These are phyloP conservation scores for Zizania latifolia DNA, from an alignment of 176 grass and related monocot species.

Conservation along the genomic window DNA sequence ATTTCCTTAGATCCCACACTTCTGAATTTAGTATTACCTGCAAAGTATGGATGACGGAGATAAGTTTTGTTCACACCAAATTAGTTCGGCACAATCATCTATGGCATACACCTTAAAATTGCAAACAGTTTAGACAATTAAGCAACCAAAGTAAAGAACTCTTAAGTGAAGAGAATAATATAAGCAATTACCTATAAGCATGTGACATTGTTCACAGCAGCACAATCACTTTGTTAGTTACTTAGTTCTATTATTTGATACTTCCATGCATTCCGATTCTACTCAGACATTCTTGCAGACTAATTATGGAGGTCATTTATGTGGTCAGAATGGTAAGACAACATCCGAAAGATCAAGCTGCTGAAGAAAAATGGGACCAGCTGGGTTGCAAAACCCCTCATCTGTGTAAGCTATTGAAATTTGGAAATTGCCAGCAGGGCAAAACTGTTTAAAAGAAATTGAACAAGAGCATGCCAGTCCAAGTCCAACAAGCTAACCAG, in stretches of 20 bases:
- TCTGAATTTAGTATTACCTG: slow-evolving; percentile 95
- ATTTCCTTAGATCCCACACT: slow-evolving; percentile 98
- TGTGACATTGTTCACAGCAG: too few relatives aligned
- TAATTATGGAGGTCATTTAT: background rate
- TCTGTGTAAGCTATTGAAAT: background rate
- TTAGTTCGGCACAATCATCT: too few relatives aligned
- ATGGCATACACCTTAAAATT: too few relatives aligned
- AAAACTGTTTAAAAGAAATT: background rate
- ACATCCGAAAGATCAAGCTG: background rate
- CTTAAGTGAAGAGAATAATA: too few relatives aligned
- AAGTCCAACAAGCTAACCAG: background rate
- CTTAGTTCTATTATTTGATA: too few relatives aligned
- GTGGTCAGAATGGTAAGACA: background rate
- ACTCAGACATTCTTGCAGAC: background rate
- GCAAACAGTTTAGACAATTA: too few relatives aligned
- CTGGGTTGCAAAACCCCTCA: background rate
- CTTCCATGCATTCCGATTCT: background rate
- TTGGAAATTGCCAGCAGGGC: background rate
- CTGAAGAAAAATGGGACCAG: background rate
- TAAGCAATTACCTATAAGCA: too few relatives aligned
- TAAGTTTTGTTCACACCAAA: too few relatives aligned
- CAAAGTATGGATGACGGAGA: background rate
- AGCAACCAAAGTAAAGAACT: too few relatives aligned
- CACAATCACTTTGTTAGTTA: too few relatives aligned
- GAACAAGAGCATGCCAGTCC: background rate